Percentiles rank a stretch among this genome's conserved stretches.
Conservation (phyloP, 805 yeast species). For the Suhomyces pyralidae region DNA sequence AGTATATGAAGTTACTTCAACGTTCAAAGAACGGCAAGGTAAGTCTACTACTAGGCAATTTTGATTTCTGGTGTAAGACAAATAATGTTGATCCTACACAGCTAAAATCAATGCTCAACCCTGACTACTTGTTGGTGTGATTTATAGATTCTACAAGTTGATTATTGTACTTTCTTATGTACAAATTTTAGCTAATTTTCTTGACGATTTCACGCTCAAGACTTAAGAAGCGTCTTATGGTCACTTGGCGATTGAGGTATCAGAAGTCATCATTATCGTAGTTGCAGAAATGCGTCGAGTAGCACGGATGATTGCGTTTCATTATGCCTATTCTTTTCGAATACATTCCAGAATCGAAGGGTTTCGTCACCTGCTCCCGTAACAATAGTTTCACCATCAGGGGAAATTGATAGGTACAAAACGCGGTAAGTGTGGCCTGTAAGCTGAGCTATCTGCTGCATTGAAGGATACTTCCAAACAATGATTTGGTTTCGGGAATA, state of each 20-base stretch:
- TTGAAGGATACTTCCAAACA: conserved; percentile 89
- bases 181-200: not conserved
- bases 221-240: too few species aligned
- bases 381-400: conserved; percentile 94
- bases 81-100: conserved; percentile 23
- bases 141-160: not conserved
- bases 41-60: conserved; percentile 17
- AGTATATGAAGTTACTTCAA: conserved; percentile 43
- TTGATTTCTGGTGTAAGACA: conserved; percentile 28
- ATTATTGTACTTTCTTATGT: not conserved
- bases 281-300: conserved; percentile 70
- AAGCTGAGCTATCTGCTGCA: conserved; percentile 90
- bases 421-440: conserved; percentile 95
- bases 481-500: conserved; percentile 86
- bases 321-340: conserved; percentile 68
- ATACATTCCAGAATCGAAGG: conserved; percentile 90
- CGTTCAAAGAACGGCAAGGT: conserved; percentile 9
- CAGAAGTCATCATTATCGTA: conserved; percentile 41
- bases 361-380: conserved; percentile 99
- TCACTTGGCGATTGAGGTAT: not conserved
- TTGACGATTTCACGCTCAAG: not conserved
- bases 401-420: conserved; percentile 81
- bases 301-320: conserved; percentile 60
- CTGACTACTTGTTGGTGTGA: conserved; percentile 26
- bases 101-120: conserved; percentile 27